Evolutionary conservation across 441 rosid species (phyloP).

Genomic region (Pelargonium fulgidum): DNA sequence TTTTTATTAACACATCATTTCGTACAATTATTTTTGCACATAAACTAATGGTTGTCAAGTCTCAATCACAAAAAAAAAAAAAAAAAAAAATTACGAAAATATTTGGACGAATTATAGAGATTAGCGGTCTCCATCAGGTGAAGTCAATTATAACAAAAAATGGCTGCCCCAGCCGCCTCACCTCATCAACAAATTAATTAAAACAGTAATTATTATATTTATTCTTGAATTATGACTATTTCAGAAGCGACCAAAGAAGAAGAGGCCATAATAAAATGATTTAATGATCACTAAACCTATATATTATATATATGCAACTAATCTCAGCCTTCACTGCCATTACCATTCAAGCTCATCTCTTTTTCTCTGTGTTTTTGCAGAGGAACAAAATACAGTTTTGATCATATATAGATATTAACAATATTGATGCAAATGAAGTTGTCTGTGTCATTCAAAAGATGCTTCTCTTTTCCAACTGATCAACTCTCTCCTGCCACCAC

Average conservation of each 20-base stretch:
- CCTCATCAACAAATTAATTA: not conserved
- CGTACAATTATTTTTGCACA: too few relatives aligned
- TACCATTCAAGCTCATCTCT: not conserved
- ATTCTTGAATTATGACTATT: not conserved
- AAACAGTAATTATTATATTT: not conserved
- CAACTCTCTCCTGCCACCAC: conserved; percentile 5
- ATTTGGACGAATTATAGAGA: too few relatives aligned
- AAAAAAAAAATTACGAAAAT: too few relatives aligned
- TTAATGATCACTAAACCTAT: not conserved
- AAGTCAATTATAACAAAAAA: too few relatives aligned
- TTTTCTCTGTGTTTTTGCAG: not conserved
- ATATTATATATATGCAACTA: not conserved
- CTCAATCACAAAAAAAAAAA: too few relatives aligned
- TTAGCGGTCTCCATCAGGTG: too few relatives aligned
- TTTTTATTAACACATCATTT: too few relatives aligned
- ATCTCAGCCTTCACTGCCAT: not conserved
- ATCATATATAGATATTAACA: not conserved
- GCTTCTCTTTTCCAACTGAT: conserved; percentile 13
- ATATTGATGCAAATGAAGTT: not conserved
- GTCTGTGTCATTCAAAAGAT: not conserved
- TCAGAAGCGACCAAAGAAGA: not conserved
- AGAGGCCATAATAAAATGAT: not conserved
- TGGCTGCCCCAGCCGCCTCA: not conserved
- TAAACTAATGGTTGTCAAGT: too few relatives aligned
- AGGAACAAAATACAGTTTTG: not conserved